Base-by-base conservation (phyloP, 257 asterid genomes). In the Fraxinus americana region DNA sequence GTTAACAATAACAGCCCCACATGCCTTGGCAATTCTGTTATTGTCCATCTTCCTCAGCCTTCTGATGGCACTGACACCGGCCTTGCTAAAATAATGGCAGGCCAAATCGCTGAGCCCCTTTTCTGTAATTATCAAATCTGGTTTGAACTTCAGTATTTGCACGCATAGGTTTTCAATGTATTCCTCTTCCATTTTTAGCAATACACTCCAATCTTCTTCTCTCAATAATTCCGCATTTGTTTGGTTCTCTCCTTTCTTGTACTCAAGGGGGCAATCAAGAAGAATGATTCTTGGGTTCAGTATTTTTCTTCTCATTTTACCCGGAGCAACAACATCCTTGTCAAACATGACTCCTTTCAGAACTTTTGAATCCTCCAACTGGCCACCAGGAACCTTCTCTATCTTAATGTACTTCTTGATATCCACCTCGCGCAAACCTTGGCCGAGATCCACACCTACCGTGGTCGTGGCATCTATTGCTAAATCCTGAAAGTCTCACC, bases 211-310 rank as follows among this genome's bases (percentile, higher is more conserved):
- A 77, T 93, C 99, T 85, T 95, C 99, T 79, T 95, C 99, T 81
- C 90, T 90, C 76, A 95, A 72, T 84, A 95, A 76, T 78, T 95
- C 99, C 1, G 97, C 99, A 73, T 95, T 95, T 65, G 99, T 95
- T 76, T 95, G 99, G 80, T 90, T 95, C 90, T 95, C 99, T 3
- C 97, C 99, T 84, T 95, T 95, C 91, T 95, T 95, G 94, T 95
- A 95, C 87, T 93, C 97, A 25, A 95, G 87, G 52, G 99, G 97
- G 76, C 90, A 87, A 83, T 95, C 99, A 66, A 95, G 97, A 29
- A 95, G 98, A 81, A 93, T 91, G 70, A 95, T 89, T 77, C 99
- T 94, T 4, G 98, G 99, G 66, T 95, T 91, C 32, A 87, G 72
- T 75, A 93, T 93, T 82, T 91, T 93, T 81, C 98, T 89, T 81